These are phyloP conservation scores for Mycoemilia scoparia DNA, from an alignment of 192 early-diverging fungal genomes.

Conservation along the genomic window DNA sequence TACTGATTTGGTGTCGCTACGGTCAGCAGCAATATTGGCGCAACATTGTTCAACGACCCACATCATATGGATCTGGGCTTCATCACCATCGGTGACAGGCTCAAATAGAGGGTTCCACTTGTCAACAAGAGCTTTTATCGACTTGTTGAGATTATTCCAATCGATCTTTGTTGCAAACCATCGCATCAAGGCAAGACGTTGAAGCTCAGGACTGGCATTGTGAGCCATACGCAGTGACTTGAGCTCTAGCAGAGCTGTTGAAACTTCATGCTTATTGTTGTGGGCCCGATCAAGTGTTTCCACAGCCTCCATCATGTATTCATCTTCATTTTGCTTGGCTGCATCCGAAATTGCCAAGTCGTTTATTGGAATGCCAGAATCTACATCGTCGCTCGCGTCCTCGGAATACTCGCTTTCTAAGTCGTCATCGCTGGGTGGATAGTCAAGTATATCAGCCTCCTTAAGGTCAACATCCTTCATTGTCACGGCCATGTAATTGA, in stretches of 20 bases:
- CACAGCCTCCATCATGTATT: conserved; percentile 39
- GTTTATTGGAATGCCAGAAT: conserved; percentile 25
- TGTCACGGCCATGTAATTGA: too few species aligned
- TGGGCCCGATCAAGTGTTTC: conserved; percentile 68
- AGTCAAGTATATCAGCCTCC: conserved; percentile 2
- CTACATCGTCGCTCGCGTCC: conserved; percentile 3
- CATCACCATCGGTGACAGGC: conserved; percentile 40
- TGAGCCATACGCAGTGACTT: conserved; percentile 74
- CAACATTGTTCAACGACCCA: conserved; percentile 34
- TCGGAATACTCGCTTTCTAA: conserved; percentile 2
- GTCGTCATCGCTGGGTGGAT: conserved; percentile 6
- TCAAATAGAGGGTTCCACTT: conserved; percentile 54
- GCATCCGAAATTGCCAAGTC: conserved; percentile 25
- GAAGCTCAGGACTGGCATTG: conserved; percentile 61
- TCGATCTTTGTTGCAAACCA: conserved; percentile 45
- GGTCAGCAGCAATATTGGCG: conserved; percentile 6
- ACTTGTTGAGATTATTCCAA: conserved; percentile 18
- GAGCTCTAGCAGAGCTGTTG: conserved; percentile 64
- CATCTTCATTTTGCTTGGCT: conserved; percentile 33
- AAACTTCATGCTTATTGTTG: conserved; percentile 50
- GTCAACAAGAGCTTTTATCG: conserved; percentile 24
- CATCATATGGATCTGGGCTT: conserved; percentile 59
- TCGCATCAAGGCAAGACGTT: conserved; percentile 57
- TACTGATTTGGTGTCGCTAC: conserved; percentile 18
- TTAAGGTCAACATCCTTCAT: conserved; percentile 3